Evolutionary conservation across 1,139 yeast species (phyloP).

Genomic region (Casaregolazyma suthepensis): DNA sequence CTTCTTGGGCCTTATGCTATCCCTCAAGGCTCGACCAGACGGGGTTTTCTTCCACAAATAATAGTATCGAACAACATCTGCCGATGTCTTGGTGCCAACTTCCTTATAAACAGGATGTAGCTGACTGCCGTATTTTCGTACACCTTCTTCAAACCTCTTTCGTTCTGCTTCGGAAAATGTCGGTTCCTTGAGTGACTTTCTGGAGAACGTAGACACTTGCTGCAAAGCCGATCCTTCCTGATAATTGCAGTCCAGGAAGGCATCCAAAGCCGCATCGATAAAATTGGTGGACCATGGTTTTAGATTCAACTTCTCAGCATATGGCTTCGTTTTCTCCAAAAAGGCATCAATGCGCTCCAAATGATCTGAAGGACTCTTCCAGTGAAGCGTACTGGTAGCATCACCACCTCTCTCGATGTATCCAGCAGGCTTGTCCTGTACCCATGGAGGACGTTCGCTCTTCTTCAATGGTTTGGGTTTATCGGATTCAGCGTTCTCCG

Average conservation of each 20-base stretch:
- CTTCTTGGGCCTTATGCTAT: conserved; percentile 66
- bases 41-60: conserved; percentile 88
- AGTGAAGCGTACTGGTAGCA: conserved; percentile 60
- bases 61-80: conserved; percentile 78
- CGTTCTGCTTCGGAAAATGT: conserved; percentile 61
- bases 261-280: conserved; percentile 60
- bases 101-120: conserved; percentile 63
- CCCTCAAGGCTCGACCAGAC: conserved; percentile 76
- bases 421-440: conserved; percentile 72
- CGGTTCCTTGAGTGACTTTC: conserved; percentile 66
- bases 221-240: conserved; percentile 44
- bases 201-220: conserved; percentile 41
- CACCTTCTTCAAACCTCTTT: conserved; percentile 67
- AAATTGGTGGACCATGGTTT: conserved; percentile 63
- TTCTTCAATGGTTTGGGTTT: conserved; percentile 16
- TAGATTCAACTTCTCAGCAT: conserved; percentile 50
- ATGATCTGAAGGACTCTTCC: conserved; percentile 45
- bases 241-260: conserved; percentile 48
- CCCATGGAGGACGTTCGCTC: conserved; percentile 62
- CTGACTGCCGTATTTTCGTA: conserved; percentile 70
- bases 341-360: conserved; percentile 44
- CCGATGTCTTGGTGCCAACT: conserved; percentile 62
- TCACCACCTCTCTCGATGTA: conserved; percentile 84
- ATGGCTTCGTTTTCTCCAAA: conserved; percentile 47
- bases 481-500: conserved; percentile 19